Percentiles rank a stretch among this genome's conserved stretches.
Conservation (phyloP, 768 basidiomycete genomes). For the Lepiota venenata region DNA sequence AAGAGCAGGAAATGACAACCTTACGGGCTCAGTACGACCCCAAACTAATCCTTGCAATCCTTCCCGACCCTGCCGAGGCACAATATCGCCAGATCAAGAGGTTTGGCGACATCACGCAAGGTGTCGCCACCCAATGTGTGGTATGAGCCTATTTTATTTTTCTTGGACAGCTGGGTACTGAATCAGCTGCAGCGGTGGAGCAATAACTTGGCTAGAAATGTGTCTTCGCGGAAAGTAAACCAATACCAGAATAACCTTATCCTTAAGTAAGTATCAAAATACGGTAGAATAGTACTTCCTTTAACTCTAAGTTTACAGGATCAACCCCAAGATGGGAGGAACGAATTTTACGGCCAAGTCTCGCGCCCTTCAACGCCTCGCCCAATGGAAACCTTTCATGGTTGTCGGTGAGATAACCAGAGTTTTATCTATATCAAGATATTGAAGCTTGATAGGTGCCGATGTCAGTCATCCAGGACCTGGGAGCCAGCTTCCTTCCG, state of each 20-base stretch:
- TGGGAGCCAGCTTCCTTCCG: constrained; percentile 48
- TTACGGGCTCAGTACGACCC: constrained; percentile 11
- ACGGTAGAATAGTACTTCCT: neutral
- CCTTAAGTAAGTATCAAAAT: constrained; percentile 38
- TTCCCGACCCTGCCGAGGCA: constrained; percentile 26
- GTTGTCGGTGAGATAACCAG: constrained; percentile 30
- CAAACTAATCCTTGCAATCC: constrained; percentile 24
- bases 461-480: constrained; percentile 65
- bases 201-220: constrained; percentile 4
- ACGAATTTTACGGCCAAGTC: constrained; percentile 34
- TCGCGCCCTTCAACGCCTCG: constrained; percentile 18
- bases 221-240: constrained; percentile 24
- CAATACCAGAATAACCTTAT: constrained; percentile 59
- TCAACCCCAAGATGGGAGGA: constrained; percentile 56
- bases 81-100: constrained; percentile 28
- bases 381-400: constrained; percentile 27
- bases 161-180: neutral
- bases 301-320: constrained; percentile 24
- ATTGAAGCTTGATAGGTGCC: constrained; percentile 34
- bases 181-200: constrained; percentile 5
- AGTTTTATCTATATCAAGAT: neutral
- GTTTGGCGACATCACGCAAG: constrained; percentile 39
- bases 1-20: constrained; percentile 10
- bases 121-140: constrained; percentile 64
- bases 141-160: constrained; percentile 30